Percentiles rank a stretch among this genome's conserved stretches.
phyloP scores from a whole-genome alignment of 768 basidiomycete species.

The Suillus plorans region DNA sequence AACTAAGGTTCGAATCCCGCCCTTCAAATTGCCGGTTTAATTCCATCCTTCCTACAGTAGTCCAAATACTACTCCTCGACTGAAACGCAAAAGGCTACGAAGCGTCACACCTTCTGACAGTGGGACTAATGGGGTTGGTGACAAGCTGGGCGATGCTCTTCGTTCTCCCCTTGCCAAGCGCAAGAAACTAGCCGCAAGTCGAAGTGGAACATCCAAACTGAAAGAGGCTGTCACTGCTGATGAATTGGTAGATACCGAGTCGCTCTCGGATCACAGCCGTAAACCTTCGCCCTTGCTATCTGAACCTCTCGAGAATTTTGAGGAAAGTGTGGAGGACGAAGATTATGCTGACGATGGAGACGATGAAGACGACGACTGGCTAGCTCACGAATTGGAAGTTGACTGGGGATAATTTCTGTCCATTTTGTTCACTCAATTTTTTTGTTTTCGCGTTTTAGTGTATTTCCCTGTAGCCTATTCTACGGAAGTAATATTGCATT shows the following conservation, averaged over 20 bases:
- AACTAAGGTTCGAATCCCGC: conserved; percentile 36
- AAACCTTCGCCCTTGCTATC: conserved; percentile 13
- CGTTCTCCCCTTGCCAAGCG: conserved; percentile 79
- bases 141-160: conserved; percentile 40
- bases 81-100: conserved; percentile 67
- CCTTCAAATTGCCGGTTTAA: conserved; percentile 19
- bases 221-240: conserved; percentile 66
- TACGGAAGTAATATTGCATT: conserved; percentile 16
- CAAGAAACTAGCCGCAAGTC: conserved; percentile 69
- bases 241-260: conserved; percentile 35
- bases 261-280: conserved; percentile 8
- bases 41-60: conserved; percentile 28
- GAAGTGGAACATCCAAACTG: conserved; percentile 63
- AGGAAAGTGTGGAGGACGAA: conserved; percentile 39
- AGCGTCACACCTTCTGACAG: conserved; percentile 70
- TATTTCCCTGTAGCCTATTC: conserved; percentile 21
- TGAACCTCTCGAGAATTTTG: conserved; percentile 22
- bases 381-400: conserved; percentile 78
- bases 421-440: conserved; percentile 6
- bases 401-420: conserved; percentile 61
- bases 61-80: conserved; percentile 39
- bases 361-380: conserved; percentile 72
- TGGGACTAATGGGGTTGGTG: conserved; percentile 34
- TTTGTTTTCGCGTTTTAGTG: conserved; percentile 16
- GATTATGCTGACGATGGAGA: conserved; percentile 52